Conservation (phyloP, 805 yeast species). For the Myxozyma neotropica region DNA sequence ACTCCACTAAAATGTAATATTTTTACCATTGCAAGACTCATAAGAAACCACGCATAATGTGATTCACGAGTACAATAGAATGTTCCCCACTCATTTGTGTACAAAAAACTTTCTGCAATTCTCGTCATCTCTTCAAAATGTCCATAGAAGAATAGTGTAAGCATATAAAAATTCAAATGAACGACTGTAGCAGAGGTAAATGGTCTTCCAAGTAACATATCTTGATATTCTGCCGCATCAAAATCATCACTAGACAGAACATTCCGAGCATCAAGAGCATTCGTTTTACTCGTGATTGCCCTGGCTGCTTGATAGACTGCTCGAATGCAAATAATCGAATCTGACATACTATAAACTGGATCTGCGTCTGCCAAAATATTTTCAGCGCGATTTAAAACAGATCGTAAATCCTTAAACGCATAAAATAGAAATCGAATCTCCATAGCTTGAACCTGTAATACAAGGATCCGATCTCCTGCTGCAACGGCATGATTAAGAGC, state of each 20-base stretch:
- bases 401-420: slow-evolving; percentile 5
- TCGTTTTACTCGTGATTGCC: slow-evolving; percentile 14
- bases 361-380: neutral
- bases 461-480: slow-evolving; percentile 26
- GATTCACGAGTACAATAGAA: slow-evolving; percentile 11
- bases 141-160: slow-evolving; percentile 23
- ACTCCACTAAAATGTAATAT: neutral
- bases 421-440: slow-evolving; percentile 12
- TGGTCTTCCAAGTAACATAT: neutral
- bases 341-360: slow-evolving; percentile 12
- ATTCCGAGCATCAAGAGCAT: neutral
- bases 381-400: slow-evolving; percentile 1
- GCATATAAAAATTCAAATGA: slow-evolving; percentile 13
- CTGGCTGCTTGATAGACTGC: slow-evolving; percentile 11
- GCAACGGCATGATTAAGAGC: slow-evolving; percentile 17
- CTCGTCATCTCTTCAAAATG: slow-evolving; percentile 13
- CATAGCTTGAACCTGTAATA: slow-evolving; percentile 24
- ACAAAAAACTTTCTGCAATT: slow-evolving; percentile 7
- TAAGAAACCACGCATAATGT: slow-evolving; percentile 11
- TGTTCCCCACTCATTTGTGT: neutral
- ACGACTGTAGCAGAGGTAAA: slow-evolving; percentile 14
- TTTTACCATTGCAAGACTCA: slow-evolving; percentile 16
- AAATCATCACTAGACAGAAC: slow-evolving; percentile 25
- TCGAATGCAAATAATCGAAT: slow-evolving; percentile 14
- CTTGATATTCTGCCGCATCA: slow-evolving; percentile 22